These are phyloP conservation scores for Talaromyces sp. DNA, from an alignment of 2,329 filamentous ascomycete genomes.

Conservation along the genomic window DNA sequence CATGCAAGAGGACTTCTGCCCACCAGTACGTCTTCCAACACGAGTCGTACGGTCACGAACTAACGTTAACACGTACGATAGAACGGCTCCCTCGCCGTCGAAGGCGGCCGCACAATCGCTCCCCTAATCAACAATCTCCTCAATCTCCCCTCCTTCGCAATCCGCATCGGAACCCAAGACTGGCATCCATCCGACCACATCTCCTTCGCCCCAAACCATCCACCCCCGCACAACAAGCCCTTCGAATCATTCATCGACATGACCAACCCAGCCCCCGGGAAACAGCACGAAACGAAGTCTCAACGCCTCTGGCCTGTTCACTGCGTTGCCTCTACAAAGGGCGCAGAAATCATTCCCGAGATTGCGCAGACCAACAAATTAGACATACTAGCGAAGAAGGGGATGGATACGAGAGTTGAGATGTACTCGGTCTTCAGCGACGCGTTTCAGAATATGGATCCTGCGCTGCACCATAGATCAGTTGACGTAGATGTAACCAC, in stretches of 20 bases:
- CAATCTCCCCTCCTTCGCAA: slow-evolving; percentile 59
- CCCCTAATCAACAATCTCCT: slow-evolving; percentile 73
- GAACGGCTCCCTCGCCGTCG: slow-evolving; percentile 82
- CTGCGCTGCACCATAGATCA: slow-evolving; percentile 29
- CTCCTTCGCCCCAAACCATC: slow-evolving; percentile 83
- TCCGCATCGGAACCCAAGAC: slow-evolving; percentile 86
- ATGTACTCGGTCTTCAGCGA: slow-evolving; percentile 94
- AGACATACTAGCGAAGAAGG: slow-evolving; percentile 73
- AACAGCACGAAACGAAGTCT: slow-evolving; percentile 60
- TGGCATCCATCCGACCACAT: slow-evolving; percentile 80
- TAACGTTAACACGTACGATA: slow-evolving; percentile 35
- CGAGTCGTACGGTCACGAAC: background rate
- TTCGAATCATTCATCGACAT: slow-evolving; percentile 66
- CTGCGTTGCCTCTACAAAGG: slow-evolving; percentile 72
- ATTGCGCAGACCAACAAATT: slow-evolving; percentile 55
- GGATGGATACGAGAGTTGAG: slow-evolving; percentile 68
- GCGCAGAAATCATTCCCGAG: slow-evolving; percentile 70
- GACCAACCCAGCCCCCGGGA: slow-evolving; percentile 42
- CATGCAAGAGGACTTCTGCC: slow-evolving; percentile 92
- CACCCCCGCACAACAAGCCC: slow-evolving; percentile 58
- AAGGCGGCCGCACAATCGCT: slow-evolving; percentile 66
- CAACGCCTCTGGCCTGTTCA: slow-evolving; percentile 85
- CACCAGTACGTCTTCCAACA: slow-evolving; percentile 61
- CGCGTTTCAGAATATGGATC: slow-evolving; percentile 58
- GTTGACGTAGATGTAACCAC: slow-evolving; percentile 59